Base-by-base conservation (phyloP, 2,329 filamentous ascomycete genomes). In the Phialocephala sp. region DNA sequence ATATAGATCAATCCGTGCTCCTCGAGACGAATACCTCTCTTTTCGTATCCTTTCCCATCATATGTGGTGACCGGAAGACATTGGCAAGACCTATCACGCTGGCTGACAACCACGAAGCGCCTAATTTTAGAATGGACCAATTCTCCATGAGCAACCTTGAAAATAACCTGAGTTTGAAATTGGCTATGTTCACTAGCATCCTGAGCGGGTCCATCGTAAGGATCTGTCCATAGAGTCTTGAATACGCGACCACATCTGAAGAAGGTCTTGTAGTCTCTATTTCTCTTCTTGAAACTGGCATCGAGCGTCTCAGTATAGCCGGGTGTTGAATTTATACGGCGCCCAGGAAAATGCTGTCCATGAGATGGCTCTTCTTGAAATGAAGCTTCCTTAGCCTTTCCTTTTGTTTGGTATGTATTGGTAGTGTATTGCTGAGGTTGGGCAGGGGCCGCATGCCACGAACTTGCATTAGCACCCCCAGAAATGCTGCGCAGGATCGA, bases 1-100 rank as follows among this genome's bases (percentile, higher is more conserved):
- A 60, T 72, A 36, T 68, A 72, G 8, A 73, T 72, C 2, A 64
- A 59, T 2, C 69, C 71, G 45, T 75, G 72, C 18, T 72, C 63
- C 24, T 64, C 27, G 6, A 71, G 59, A n/a, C 65, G 61, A 27
- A 73, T 70, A 8, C 71, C 72, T 1, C 41, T 39, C 37, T 75
- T 75, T 18, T 52, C 61, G 8, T 60, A 65, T 6, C 64, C 67
- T 24, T 55, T 43, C 2, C 60, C 65, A 39, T 63, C 45, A 20
- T 72, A 67, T 1, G 65, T 63, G 1, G 68, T 71, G 14, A 73
- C 68, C 2, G 70, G 69, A 2, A 73, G 63, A 43, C 71, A 73
- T 14, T 50, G 66, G n/a, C 66, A 68, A n/a, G 24, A 32, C 11
- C 55, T 59, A 20, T 66, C 47, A 27, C 43, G 50, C 27, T 69